Evolutionary conservation across 2,329 filamentous ascomycete species (phyloP).

Genomic region (Fonsecaea pugnacius): DNA sequence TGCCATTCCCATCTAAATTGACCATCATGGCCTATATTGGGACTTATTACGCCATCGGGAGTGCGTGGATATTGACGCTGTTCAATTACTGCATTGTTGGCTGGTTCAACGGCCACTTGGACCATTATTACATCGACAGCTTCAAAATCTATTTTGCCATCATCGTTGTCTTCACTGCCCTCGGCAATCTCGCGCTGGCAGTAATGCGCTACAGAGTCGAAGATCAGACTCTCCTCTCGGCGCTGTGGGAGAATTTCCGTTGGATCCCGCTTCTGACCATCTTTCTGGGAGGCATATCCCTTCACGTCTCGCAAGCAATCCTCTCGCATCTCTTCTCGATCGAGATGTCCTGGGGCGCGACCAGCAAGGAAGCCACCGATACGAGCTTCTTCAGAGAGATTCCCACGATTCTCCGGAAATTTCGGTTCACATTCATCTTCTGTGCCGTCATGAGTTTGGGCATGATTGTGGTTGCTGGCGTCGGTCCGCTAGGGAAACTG

Average conservation of each 20-base stretch:
- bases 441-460: slow-evolving; percentile 52
- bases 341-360: slow-evolving; percentile 84
- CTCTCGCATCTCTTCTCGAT: slow-evolving; percentile 83
- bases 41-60: slow-evolving; percentile 73
- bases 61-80: slow-evolving; percentile 68
- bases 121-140: slow-evolving; percentile 70
- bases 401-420: slow-evolving; percentile 75
- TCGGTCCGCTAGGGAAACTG: slow-evolving; percentile 37
- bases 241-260: slow-evolving; percentile 63
- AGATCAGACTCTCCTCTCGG: slow-evolving; percentile 56
- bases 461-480: slow-evolving; percentile 56
- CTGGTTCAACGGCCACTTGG: slow-evolving; percentile 69
- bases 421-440: slow-evolving; percentile 64
- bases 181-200: slow-evolving; percentile 66
- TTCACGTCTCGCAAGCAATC: slow-evolving; percentile 80
- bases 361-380: slow-evolving; percentile 72
- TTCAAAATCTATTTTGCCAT: slow-evolving; percentile 68
- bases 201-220: slow-evolving; percentile 66
- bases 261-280: slow-evolving; percentile 69
- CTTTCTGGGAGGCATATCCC: slow-evolving; percentile 79
- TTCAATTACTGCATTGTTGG: slow-evolving; percentile 74
- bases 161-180: slow-evolving; percentile 66
- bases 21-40: slow-evolving; percentile 73
- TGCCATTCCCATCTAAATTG: slow-evolving; percentile 63
- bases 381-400: slow-evolving; percentile 86